Base-by-base conservation (phyloP, 306 rosid species). In the Vigna mungo region DNA sequence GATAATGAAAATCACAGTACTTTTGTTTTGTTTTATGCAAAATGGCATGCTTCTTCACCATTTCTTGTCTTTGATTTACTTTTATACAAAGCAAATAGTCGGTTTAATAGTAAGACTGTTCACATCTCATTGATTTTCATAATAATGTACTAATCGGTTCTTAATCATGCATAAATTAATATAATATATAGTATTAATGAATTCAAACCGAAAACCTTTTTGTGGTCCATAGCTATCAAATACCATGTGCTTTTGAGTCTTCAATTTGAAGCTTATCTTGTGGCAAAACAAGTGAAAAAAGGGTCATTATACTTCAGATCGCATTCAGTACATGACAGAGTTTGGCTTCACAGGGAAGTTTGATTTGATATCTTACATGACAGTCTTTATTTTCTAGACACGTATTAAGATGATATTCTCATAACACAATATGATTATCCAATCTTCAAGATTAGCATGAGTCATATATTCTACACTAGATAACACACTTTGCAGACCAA, bases 361-460 rank as follows among this genome's bases (percentile, higher is more conserved):
- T 85, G 85, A 81, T 81, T 78, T 78, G 81, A 70, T 80, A 80
- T 80, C 66, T 75, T 21, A 63, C 81, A n/a, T n/a, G n/a, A n/a
- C n/a, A n/a, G n/a, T n/a, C n/a, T n/a, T n/a, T n/a, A 39, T 36
- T 30, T 30, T 36, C 41, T 36, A 36, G 9, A 36, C 41, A 36
- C 41, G 7, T 6, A 1, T 36, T 6, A 39, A 39, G 44, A 39
- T 39, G 41, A 36, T 8, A 39, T 9, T 39, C 43, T 39, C 10
- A 7, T 5, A 37, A 7, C 43, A 37, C 9, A 8, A 8, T 39
- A 39, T 9, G 11, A 37, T 37, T 37, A 7, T 37, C 43, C 43
- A 37, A 37, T 9, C 8, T 37, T 7, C 43, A 39, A 39, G 46
- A 41, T 41, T 41, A 41, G 46, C 46, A 7, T 8, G 11, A 39